Base-by-base conservation (phyloP, 2,329 filamentous ascomycete genomes). In the Xylaria sp. region DNA sequence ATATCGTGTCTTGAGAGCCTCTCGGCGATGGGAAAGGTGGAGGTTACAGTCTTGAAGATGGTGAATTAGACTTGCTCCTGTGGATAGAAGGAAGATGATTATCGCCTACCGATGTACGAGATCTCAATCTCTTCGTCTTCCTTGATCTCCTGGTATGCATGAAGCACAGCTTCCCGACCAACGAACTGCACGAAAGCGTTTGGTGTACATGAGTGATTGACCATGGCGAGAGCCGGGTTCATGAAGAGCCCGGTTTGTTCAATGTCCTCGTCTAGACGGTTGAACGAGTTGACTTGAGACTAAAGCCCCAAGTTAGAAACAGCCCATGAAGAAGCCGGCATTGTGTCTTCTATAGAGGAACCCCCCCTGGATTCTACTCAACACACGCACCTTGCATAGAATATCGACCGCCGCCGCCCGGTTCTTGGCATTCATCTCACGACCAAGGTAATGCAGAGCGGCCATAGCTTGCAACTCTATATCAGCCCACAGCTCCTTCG, bases 211-310 rank as follows among this genome's bases (percentile, higher is more conserved):
- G 87, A 88, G 74, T 91, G 89, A 70, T 91, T 90, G 25, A 83
- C 82, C 83, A 89, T 88, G 66, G 87, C 85, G 48, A 89, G 79
- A 3, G 77, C 82, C 0, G 85, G 81, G 69, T 89, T 85, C 43
- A 90, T 78, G 68, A 87, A 90, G 34, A 89, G 80, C 28, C 87
- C 87, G 0, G 83, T 80, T 63, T 85, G 80, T 0, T 82, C 84
- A 8, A 85, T 76, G 72, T 90, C 86, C 2, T 79, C 76, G 60
- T 89, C 86, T 30, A 81, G 80, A 60, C 86, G 80, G 72, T 87
- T 86, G 74, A 90, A 90, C 4, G 87, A 83, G 77, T 91, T 91
- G 43, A 87, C 87, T 74, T 88, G 83, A 66, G 89, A 83, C 87
- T 90, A 65, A 60, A 45, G 25, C 32, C 4, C 18, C n/a, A 32